Conservation (phyloP, 176 grass and related monocot genomes). For the Cocos nucifera region DNA sequence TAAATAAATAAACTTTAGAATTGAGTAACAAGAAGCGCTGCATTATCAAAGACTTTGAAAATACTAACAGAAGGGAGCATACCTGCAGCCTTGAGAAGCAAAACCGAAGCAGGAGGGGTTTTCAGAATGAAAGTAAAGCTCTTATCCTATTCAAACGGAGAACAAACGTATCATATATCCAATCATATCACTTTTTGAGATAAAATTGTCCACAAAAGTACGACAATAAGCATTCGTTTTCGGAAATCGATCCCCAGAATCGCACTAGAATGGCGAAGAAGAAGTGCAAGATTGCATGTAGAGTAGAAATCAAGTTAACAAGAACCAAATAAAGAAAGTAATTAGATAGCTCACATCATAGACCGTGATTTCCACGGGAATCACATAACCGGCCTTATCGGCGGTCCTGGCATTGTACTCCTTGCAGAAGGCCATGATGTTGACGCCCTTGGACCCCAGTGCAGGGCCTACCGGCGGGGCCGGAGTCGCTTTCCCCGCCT, state of each 20-base stretch:
- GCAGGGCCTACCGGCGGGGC: conserved; percentile 92
- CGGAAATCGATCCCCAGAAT: too few species aligned
- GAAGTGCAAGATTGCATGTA: too few species aligned
- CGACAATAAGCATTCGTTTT: too few species aligned
- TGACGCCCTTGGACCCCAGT: conserved; percentile 89
- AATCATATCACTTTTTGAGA: too few species aligned
- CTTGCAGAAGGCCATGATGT: conserved; percentile 97
- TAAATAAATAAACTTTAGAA: too few species aligned
- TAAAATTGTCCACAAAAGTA: too few species aligned
- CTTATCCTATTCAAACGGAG: conserved; percentile 57
- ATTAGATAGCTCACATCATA: conserved; percentile 53
- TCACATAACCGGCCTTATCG: conserved; percentile 86
- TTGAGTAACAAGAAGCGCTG: too few species aligned
- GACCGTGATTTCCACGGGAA: conserved; percentile 97
- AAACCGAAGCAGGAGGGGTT: conserved; percentile 82
- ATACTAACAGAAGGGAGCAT: neutral
- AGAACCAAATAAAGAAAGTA: neutral
- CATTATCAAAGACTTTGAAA: too few species aligned
- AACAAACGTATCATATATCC: neutral
- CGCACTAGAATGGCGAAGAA: too few species aligned
- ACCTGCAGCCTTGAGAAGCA: conserved; percentile 98
- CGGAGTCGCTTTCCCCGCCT: conserved; percentile 94
- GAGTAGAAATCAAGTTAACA: too few species aligned
- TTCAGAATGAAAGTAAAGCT: conserved; percentile 97
- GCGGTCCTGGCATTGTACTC: conserved; percentile 98